Evolutionary conservation across 805 yeast genomes (phyloP).

Genomic region (Suhomyces tanzawaensis): DNA sequence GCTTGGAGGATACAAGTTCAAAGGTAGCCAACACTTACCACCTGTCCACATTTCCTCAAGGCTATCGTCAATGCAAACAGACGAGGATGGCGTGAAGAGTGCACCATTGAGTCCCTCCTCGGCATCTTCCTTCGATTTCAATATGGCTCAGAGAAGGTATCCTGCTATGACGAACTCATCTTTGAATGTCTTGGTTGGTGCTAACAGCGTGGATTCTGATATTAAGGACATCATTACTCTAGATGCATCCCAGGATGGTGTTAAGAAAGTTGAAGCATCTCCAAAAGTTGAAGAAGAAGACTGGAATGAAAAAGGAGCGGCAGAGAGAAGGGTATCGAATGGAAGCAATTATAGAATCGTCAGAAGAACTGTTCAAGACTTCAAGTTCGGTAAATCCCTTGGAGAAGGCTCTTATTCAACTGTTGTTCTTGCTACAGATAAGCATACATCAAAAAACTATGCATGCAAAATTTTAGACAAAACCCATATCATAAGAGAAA

Average conservation of each 20-base stretch:
- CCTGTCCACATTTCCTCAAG: slow-evolving; percentile 24
- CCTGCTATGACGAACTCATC: slow-evolving; percentile 34
- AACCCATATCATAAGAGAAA: slow-evolving; percentile 74
- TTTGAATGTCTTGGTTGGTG: slow-evolving; percentile 32
- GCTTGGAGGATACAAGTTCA: slow-evolving; percentile 5
- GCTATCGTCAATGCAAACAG: slow-evolving; percentile 18
- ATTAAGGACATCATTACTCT: neutral
- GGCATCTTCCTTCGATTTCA: slow-evolving; percentile 32
- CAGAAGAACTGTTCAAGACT: slow-evolving; percentile 39
- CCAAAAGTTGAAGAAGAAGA: slow-evolving; percentile 11
- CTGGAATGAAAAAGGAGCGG: slow-evolving; percentile 39
- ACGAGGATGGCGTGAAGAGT: slow-evolving; percentile 16
- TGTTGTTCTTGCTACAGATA: slow-evolving; percentile 46
- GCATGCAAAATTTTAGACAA: slow-evolving; percentile 79
- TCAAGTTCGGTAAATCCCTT: slow-evolving; percentile 39
- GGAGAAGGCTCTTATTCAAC: slow-evolving; percentile 49
- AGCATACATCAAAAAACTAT: slow-evolving; percentile 53
- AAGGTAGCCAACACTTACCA: slow-evolving; percentile 1
- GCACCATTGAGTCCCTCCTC: slow-evolving; percentile 32
- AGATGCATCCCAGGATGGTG: neutral
- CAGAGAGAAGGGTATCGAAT: slow-evolving; percentile 21
- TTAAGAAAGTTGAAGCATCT: neutral
- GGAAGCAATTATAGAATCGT: slow-evolving; percentile 22
- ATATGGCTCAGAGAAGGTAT: slow-evolving; percentile 10
- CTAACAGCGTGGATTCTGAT: slow-evolving; percentile 4